Conservation (phyloP, 306 rosid genomes). For the Gastrolobium villosum region DNA sequence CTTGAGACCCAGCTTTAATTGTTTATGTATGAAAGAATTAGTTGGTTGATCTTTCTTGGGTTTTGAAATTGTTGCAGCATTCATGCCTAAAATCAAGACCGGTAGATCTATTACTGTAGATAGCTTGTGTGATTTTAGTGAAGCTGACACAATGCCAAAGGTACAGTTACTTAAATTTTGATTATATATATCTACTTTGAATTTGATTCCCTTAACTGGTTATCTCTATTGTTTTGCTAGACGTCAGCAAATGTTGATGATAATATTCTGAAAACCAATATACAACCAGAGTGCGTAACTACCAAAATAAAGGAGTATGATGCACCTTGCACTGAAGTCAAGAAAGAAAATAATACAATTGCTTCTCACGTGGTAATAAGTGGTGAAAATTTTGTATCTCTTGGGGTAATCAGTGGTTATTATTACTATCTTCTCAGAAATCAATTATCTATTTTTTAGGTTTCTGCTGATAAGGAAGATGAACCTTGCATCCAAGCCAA, state of each 20-base stretch:
- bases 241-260: conserved; percentile 54
- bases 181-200: not conserved
- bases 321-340: conserved; percentile 38
- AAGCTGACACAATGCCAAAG: conserved; percentile 74
- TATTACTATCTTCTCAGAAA: conserved; percentile 15
- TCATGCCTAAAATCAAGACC: conserved; percentile 88
- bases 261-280: conserved; percentile 41
- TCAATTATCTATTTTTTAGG: conserved; percentile 50
- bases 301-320: conserved; percentile 49
- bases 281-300: conserved; percentile 45
- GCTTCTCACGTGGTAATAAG: conserved; percentile 37
- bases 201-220: conserved; percentile 22
- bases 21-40: not conserved
- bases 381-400: conserved; percentile 25
- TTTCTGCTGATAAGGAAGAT: conserved; percentile 46
- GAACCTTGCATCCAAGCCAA: conserved; percentile 40
- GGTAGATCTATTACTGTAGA: conserved; percentile 78
- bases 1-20: not conserved
- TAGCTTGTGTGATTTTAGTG: conserved; percentile 81
- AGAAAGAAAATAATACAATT: conserved; percentile 45
- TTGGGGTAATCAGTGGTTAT: conserved; percentile 15
- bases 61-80: conserved; percentile 71
- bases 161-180: conserved; percentile 49
- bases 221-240: conserved; percentile 51
- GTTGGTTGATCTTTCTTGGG: conserved; percentile 36